Conservation (phyloP, 495 filamentous ascomycete species). For the Penicillium atrosanguineum region DNA sequence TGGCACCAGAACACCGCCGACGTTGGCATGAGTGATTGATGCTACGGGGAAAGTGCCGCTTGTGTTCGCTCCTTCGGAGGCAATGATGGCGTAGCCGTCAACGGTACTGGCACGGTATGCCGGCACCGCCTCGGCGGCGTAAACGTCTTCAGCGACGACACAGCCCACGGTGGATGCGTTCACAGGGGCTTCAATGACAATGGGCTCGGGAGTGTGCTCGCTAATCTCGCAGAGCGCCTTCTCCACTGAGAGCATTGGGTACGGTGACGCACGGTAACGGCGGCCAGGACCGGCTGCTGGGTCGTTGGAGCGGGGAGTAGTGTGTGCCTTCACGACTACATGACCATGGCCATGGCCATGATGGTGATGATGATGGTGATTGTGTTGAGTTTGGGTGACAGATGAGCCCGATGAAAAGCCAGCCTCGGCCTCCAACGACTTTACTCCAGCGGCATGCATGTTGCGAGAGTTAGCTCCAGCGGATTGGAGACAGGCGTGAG, state of each 20-base stretch:
- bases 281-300: slow-evolving; percentile 73
- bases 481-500: slow-evolving; percentile 90
- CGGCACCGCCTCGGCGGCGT: slow-evolving; percentile 76
- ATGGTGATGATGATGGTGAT: slow-evolving; percentile 54
- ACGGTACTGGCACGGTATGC: slow-evolving; percentile 96
- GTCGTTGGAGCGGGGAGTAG: slow-evolving; percentile 72
- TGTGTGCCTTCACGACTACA: slow-evolving; percentile 67
- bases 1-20: slow-evolving; percentile 54
- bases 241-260: slow-evolving; percentile 84
- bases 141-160: slow-evolving; percentile 80
- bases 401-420: slow-evolving; percentile 47
- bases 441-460: slow-evolving; percentile 76
- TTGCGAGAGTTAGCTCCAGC: slow-evolving; percentile 77
- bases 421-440: slow-evolving; percentile 81
- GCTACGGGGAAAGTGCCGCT: slow-evolving; percentile 84
- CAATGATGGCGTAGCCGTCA: slow-evolving; percentile 85
- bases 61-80: slow-evolving; percentile 49
- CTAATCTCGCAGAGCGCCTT: slow-evolving; percentile 74
- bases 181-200: slow-evolving; percentile 56
- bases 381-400: slow-evolving; percentile 24
- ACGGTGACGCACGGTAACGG: slow-evolving; percentile 81
- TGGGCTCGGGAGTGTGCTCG: slow-evolving; percentile 62
- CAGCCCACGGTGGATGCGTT: slow-evolving; percentile 62
- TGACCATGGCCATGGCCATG: slow-evolving; percentile 66
- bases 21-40: slow-evolving; percentile 78